Percentiles rank a stretch among this genome's conserved stretches.
Conservation (phyloP, 2,329 filamentous ascomycete species). For the Aureobasidium leucospermi region DNA sequence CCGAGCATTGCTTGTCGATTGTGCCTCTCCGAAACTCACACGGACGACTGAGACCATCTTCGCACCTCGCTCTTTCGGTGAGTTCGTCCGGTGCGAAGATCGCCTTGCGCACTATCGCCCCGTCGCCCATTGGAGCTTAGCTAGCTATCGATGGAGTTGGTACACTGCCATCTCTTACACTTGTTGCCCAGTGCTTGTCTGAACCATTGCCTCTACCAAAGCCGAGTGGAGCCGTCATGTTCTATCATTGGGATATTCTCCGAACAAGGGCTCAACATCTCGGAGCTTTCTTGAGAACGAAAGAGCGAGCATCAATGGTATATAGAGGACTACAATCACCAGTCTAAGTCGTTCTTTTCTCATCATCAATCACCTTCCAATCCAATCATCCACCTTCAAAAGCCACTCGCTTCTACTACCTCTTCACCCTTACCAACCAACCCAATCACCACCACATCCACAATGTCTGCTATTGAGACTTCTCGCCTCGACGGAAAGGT, state of each 20-base stretch:
- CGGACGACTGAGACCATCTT: constrained; percentile 1
- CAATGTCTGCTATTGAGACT: constrained; percentile 35
- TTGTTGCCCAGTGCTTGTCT: constrained; percentile 9
- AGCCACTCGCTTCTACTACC: constrained; percentile 11
- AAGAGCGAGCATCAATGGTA: constrained; percentile 8
- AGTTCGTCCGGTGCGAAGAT: constrained; percentile 5
- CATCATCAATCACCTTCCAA: constrained; percentile 10
- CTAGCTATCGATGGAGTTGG: constrained; percentile 1
- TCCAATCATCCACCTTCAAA: constrained; percentile 3
- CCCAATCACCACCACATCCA: constrained; percentile 20
- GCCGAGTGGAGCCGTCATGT: constrained; percentile 8
- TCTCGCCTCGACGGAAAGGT: constrained; percentile 49
- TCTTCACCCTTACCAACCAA: constrained; percentile 8
- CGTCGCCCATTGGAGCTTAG: constrained; percentile 3
- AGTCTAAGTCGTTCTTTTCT: constrained; percentile 2
- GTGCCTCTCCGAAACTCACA: constrained; percentile 9
- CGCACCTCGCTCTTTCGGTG: constrained; percentile 7
- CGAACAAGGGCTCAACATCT: constrained; percentile 2
- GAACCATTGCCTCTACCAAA: not conserved
- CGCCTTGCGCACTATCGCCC: constrained; percentile 3
- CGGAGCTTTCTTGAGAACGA: constrained; percentile 10
- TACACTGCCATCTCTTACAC: constrained; percentile 3
- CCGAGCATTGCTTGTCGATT: constrained; percentile 2
- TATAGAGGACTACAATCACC: constrained; percentile 11
- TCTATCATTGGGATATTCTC: constrained; percentile 11